Evolutionary conservation across 2,329 filamentous ascomycete species (phyloP), one percentile per base, ranked within the genome.

Genomic region (Fusarium hainanense): DNA sequence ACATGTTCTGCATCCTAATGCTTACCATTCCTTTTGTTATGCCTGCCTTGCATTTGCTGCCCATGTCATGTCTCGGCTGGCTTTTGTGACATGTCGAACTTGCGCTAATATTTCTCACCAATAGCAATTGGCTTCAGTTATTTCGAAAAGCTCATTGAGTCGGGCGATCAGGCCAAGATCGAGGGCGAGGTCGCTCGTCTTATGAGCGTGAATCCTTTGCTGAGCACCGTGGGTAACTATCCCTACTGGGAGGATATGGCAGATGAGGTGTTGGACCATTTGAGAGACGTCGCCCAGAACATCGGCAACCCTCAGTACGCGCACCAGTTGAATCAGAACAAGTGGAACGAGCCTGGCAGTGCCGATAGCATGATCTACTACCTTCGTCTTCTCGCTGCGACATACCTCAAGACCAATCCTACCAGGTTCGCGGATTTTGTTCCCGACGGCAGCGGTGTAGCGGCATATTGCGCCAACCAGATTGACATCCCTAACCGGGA

Each of bases 51-150:
- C 62, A 18, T 60, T 64, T 34, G 28, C 41, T 54, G 55, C 55
- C 48, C 54, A 44, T 70, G 71, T 70, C 55, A 44, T 72, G 73
- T 74, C 68, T 74, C 65, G 50, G 58, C 44, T 37, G 51, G 20
- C 37, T 23, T 14, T 28, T 58, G 44, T 63, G 56, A 55, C 61
- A 58, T 50, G 34, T 63, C 52, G 23, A 52, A 67, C 54, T 54
- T 63, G 52, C 48, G 56, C 66, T 69, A 69, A 69, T 50, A 6
- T 49, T 27, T 28, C 47, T 66, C 43, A 51, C 51, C 55, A 51
- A 55, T 55, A 98, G 96, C 95, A 54, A 92, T 97, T 77, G 94
- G 91, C 25, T 99, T 97, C 80, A 90, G 90, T 70, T 98, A 98
- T 80, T 97, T 97, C 77, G 96, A 99, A 81, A 91, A 89, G 47